Percentiles rank a stretch among this genome's conserved stretches.
Evolutionary conservation across 2,329 filamentous ascomycete species (phyloP).

Genomic region (Aureobasidium musti): DNA sequence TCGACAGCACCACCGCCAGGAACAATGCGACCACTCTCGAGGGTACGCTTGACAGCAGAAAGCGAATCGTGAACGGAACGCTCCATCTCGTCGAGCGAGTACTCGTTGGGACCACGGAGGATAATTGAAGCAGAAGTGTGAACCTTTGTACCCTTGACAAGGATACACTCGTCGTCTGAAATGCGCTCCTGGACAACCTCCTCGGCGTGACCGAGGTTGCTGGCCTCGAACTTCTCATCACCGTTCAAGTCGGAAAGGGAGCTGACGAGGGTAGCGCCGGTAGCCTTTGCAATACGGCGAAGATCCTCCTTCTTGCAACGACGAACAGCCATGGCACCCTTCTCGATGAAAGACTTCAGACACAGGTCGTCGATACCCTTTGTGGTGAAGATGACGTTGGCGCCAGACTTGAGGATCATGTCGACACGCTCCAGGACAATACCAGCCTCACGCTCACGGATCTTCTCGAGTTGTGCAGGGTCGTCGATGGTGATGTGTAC

Average conservation of each 20-base stretch:
- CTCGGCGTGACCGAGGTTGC: conserved; percentile 85
- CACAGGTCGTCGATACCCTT: conserved; percentile 98
- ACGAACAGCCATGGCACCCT: conserved; percentile 90
- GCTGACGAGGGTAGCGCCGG: conserved; percentile 88
- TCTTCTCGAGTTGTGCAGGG: conserved; percentile 95
- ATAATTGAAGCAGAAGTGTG: conserved; percentile 95
- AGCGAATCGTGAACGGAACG: conserved; percentile 96
- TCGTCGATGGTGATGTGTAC: conserved; percentile 99
- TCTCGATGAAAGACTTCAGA: conserved; percentile 91
- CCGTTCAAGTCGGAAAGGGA: conserved; percentile 95
- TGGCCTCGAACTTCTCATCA: conserved; percentile 92
- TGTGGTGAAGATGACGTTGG: conserved; percentile 93
- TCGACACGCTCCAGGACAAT: conserved; percentile 94
- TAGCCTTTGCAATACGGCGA: conserved; percentile 91
- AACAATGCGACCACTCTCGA: conserved; percentile 95
- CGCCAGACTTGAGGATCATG: conserved; percentile 95
- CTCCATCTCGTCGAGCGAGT: conserved; percentile 98
- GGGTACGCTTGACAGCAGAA: conserved; percentile 92
- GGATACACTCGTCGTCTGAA: conserved; percentile 96
- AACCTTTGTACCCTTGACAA: conserved; percentile 88
- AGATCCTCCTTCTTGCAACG: conserved; percentile 99
- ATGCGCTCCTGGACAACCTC: conserved; percentile 98
- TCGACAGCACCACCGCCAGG: conserved; percentile 95
- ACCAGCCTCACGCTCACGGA: conserved; percentile 85
- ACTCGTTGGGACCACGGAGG: conserved; percentile 93